Evolutionary conservation across 2,329 filamentous ascomycete genomes (phyloP).

Genomic region (Periconia sp.): DNA sequence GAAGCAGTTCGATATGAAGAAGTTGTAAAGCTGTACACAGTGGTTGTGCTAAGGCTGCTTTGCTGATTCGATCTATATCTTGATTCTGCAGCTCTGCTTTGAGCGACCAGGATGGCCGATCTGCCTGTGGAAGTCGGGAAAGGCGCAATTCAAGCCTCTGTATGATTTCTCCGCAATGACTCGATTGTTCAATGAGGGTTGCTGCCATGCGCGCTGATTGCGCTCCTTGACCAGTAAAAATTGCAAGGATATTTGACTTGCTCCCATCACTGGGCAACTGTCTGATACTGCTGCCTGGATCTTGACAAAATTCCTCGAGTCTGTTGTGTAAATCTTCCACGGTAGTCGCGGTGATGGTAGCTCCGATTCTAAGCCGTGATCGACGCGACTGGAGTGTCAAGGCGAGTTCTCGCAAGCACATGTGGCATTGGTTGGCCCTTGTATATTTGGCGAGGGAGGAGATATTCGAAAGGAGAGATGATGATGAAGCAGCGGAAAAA

Average conservation of each 20-base stretch:
- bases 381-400: background rate
- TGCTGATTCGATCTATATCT: background rate
- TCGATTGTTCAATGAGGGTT: background rate
- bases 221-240: conserved; percentile 30
- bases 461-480: background rate
- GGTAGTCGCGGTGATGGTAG: background rate
- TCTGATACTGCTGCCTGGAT: background rate
- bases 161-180: background rate
- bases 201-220: conserved; percentile 21
- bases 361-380: too few relatives aligned
- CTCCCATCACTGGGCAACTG: too few relatives aligned
- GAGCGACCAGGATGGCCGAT: conserved; percentile 7
- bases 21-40: conserved; percentile 4
- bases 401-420: background rate
- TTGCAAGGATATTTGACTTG: conserved; percentile 7
- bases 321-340: background rate
- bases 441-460: background rate
- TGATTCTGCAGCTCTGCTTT: conserved; percentile 6
- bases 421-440: too few relatives aligned
- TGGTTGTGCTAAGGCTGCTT: conserved; percentile 15
- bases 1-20: conserved; percentile 2
- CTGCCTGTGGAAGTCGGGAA: background rate
- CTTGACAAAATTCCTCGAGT: background rate
- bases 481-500: background rate
- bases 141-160: background rate